Base-by-base conservation (phyloP, 176 grass and related monocot species). In the Pontederia crassipes region DNA sequence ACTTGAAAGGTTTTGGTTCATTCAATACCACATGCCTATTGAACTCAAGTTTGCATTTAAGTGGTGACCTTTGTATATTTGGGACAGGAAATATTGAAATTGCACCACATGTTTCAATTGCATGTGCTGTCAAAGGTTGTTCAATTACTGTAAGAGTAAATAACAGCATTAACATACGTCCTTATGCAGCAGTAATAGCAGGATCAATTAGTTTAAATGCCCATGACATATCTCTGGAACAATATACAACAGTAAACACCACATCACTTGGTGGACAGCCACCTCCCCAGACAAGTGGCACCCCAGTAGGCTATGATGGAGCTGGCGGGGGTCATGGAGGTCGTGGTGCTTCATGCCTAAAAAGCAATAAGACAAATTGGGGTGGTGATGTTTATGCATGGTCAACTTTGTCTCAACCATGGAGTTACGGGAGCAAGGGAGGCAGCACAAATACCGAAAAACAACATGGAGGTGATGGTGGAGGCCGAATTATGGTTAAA, bases 371-470 rank as follows among this genome's bases (percentile, higher is more conserved):
- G 47, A 98, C 87, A 2, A 91, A 92, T 76, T 98, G 93, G 93
- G 93, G 93, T 40, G 93, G 93, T 0, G 93, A 97, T 61, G 87
- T 98, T 32, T 98, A 98, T 15, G 84, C 78, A 1, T 98, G 93
- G 93, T 85, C 87, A 0, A 88, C 71, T 4, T 20, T 98, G 49
- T 66, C 58, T 0, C 12, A 56, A 14, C 93, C 93, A 13, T 85
- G 93, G 93, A 92, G 84, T 74, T 98, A 92, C 0, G 93, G 93
- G 12, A 98, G 93, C 59, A 85, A 83, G 62, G 93, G 93, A 8
- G 93, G 93, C 10, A 69, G 71, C 28, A 75, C 76, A 59, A 64
- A 72, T 4, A 18, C 52, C 26, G 83, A 76, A 20, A 74, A 77
- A 5, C 55, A 61, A 12, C 72, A 58, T 61, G 83, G 81, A 40